Conservation (phyloP, 164 flowering plant genomes). For the Aristolochia contorta region DNA sequence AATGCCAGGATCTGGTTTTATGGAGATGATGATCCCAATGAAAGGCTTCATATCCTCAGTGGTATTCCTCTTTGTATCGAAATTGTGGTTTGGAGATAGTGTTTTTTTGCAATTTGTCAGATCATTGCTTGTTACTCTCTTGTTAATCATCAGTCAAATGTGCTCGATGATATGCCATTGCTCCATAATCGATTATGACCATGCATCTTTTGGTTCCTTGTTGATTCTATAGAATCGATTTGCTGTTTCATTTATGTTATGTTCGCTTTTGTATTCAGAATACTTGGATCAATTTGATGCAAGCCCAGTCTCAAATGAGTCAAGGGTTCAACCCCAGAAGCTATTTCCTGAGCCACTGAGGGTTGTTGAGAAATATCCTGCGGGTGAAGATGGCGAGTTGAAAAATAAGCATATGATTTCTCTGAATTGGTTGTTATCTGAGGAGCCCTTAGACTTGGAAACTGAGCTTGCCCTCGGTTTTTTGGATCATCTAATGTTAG, state of each 20-base stretch:
- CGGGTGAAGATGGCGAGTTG: slow-evolving; percentile 72
- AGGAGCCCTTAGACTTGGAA: slow-evolving; percentile 83
- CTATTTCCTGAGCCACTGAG: slow-evolving; percentile 69
- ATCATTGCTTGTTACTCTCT: too few relatives aligned
- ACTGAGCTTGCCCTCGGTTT: slow-evolving; percentile 92
- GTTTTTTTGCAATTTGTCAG: too few relatives aligned
- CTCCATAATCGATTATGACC: too few relatives aligned
- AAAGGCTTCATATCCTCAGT: slow-evolving; percentile 76
- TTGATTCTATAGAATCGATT: not conserved
- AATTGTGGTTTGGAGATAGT: too few relatives aligned
- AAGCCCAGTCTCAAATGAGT: slow-evolving; percentile 55
- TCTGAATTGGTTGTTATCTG: slow-evolving; percentile 94
- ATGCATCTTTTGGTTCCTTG: too few relatives aligned
- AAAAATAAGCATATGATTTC: slow-evolving; percentile 94
- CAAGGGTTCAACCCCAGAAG: slow-evolving; percentile 53
- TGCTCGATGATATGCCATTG: too few relatives aligned
- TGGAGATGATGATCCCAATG: slow-evolving; percentile 92
- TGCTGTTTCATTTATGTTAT: not conserved
- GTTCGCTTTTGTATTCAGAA: slow-evolving; percentile 29
- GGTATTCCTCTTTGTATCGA: slow-evolving; percentile 33
- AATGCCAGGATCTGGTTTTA: slow-evolving; percentile 98
- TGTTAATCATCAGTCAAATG: too few relatives aligned
- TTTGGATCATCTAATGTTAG: slow-evolving; percentile 89
- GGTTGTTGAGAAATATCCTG: slow-evolving; percentile 88
- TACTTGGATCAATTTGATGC: slow-evolving; percentile 81